Evolutionary conservation across 208 protist species (phyloP).

Genomic region (Leishmania aethiopica): DNA sequence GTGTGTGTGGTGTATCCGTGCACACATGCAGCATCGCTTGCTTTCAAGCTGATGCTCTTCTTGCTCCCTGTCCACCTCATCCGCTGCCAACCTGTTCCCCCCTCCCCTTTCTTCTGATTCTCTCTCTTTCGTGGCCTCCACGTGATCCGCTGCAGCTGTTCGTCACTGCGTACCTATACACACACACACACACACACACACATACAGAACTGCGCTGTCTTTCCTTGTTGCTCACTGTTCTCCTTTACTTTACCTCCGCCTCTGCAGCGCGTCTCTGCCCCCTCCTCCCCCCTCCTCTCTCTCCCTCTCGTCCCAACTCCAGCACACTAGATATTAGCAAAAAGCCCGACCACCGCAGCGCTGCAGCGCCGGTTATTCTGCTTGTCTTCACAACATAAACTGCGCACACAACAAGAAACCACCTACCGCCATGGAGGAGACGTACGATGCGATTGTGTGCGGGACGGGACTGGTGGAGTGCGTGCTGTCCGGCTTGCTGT

Average conservation of each 20-base stretch:
- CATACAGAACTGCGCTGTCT: too few species aligned
- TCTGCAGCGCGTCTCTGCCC: background rate
- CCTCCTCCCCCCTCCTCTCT: background rate
- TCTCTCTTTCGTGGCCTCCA: background rate
- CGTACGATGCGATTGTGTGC: slow-evolving; percentile 97
- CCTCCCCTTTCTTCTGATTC: background rate
- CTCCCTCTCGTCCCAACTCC: background rate
- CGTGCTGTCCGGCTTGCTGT: slow-evolving; percentile 94
- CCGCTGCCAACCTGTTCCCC: background rate
- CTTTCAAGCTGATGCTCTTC: background rate
- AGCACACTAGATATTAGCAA: background rate
- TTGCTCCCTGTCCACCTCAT: background rate
- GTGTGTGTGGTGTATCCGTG: background rate
- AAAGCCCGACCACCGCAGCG: background rate
- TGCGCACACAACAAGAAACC: background rate
- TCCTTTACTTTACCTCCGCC: background rate
- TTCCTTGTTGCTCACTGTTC: background rate
- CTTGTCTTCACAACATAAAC: background rate
- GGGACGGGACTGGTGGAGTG: slow-evolving; percentile 99
- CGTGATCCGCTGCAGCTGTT: background rate
- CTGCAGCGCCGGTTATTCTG: background rate
- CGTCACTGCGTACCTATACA: background rate
- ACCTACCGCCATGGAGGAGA: slow-evolving; percentile 71
- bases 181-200: background rate
- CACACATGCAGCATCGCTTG: background rate